These are phyloP conservation scores for Ormosia emarginata DNA, from an alignment of 306 rosid genomes.

Conservation along the genomic window DNA sequence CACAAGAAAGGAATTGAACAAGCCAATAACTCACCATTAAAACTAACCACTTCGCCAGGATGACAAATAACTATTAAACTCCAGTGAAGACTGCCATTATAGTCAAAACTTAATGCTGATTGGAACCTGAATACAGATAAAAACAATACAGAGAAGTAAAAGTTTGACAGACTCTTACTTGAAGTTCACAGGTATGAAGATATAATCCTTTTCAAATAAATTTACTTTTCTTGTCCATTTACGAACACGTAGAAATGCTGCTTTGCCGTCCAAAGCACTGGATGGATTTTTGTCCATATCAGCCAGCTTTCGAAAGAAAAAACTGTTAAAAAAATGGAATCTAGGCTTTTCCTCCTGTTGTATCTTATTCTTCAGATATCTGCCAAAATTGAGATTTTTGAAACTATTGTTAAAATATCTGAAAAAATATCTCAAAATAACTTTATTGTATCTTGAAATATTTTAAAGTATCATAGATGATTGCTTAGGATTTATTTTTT, in stretches of 20 bases:
- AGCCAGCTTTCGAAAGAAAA: constrained; percentile 78
- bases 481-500: too few species aligned
- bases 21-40: constrained; percentile 44
- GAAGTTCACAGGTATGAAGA: constrained; percentile 87
- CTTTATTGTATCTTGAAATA: too few species aligned
- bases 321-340: constrained; percentile 78
- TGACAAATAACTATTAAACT: constrained; percentile 76
- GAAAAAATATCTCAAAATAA: too few species aligned
- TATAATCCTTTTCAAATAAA: constrained; percentile 74
- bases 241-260: constrained; percentile 78
- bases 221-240: constrained; percentile 88
- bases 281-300: constrained; percentile 78
- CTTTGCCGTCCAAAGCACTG: constrained; percentile 62
- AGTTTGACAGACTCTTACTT: constrained; percentile 47
- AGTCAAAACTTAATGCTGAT: constrained; percentile 23
- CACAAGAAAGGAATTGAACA: not conserved
- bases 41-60: constrained; percentile 66
- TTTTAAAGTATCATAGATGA: too few species aligned
- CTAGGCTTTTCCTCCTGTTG: constrained; percentile 47
- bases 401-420: too few species aligned
- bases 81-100: constrained; percentile 71
- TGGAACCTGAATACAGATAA: constrained; percentile 16
- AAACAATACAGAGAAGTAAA: constrained; percentile 4
- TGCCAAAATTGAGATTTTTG: constrained; percentile 29
- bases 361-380: constrained; percentile 72